These are phyloP conservation scores for Nematocida sp. DNA, from an alignment of 371 early-diverging fungal species.

Conservation along the genomic window DNA sequence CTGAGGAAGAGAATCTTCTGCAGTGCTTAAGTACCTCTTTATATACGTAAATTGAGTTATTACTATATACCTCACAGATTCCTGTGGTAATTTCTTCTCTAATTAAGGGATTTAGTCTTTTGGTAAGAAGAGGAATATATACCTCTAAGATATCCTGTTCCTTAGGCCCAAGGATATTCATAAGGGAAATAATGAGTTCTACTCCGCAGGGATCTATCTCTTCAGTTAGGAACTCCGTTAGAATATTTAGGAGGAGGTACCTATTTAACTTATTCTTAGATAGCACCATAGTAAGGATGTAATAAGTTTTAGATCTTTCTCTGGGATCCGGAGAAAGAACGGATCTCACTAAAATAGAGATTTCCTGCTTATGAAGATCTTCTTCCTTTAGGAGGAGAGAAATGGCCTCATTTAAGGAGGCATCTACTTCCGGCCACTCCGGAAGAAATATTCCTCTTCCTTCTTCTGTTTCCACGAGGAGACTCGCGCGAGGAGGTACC, in stretches of 20 bases:
- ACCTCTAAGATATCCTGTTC: constrained; percentile 23
- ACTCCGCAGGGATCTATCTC: constrained; percentile 31
- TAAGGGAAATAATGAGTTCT: constrained; percentile 2
- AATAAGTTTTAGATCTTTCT: constrained; percentile 12
- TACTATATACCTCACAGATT: neutral
- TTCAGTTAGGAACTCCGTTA: constrained; percentile 20
- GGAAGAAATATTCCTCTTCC: constrained; percentile 13
- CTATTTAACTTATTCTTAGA: neutral
- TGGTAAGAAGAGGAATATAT: constrained; percentile 34
- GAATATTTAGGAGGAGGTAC: constrained; percentile 6
- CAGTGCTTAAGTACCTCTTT: constrained; percentile 3
- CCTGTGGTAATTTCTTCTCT: constrained; percentile 31
- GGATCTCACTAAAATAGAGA: neutral
- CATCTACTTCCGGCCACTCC: constrained; percentile 10
- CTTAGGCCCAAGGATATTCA: neutral
- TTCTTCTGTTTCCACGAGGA: constrained; percentile 13
- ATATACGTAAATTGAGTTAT: constrained; percentile 1
- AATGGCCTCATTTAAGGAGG: neutral
- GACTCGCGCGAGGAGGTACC: neutral
- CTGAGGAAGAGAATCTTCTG: constrained; percentile 6
- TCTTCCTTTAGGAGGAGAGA: neutral
- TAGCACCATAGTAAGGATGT: neutral
- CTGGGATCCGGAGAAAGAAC: constrained; percentile 34
- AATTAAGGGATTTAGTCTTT: constrained; percentile 11
- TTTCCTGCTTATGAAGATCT: neutral